Evolutionary conservation across 1,139 yeast species (phyloP), one percentile per base, ranked within the genome.

Genomic region (Kodamaea sp.): DNA sequence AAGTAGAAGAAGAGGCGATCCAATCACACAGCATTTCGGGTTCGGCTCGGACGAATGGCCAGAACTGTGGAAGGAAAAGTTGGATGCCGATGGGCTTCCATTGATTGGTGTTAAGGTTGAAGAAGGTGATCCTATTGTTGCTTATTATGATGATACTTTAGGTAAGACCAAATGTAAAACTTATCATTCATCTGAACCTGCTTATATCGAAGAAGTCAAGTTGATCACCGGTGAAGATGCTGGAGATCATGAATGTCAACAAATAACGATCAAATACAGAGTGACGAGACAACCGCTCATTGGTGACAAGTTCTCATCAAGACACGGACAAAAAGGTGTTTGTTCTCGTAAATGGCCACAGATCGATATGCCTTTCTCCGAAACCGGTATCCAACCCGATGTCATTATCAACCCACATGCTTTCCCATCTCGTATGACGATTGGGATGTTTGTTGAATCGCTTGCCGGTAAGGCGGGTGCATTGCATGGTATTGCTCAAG

Each of bases 281-380:
- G 73, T 92, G 39, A 83, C 96, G 46, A 84, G 99, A 71, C 78
- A 87, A 34, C 97, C 98, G 25, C 75, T 86, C 53, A 92, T 94
- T 62, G 99, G 99, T 63, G 99, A 92, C 68, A 92, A 92, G 67
- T 92, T 94, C 61, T 90, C 97, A 7, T 90, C 97, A 22, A 82
- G 98, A 67, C 98, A 92, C 70, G 98, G 98, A 46, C 99, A 92
- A 67, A 92, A 92, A 68, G 99, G 99, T 79, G 98, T 92, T 45
- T 92, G 97, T 68, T 90, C 97, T 9, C 85, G 96, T 63, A 92
- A 90, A 65, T 92, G 97, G 96, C 98, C 97, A 23, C 83, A 88
- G 38, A 74, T 86, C 48, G 98, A 92, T 61, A 83, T 92, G 96
- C 99, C 99, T 44, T 92, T 92, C 68, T 79, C 89, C 48, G 98